Conservation (phyloP, 1,284 basidiomycete genomes). For the Nidula niveotomentosa region DNA sequence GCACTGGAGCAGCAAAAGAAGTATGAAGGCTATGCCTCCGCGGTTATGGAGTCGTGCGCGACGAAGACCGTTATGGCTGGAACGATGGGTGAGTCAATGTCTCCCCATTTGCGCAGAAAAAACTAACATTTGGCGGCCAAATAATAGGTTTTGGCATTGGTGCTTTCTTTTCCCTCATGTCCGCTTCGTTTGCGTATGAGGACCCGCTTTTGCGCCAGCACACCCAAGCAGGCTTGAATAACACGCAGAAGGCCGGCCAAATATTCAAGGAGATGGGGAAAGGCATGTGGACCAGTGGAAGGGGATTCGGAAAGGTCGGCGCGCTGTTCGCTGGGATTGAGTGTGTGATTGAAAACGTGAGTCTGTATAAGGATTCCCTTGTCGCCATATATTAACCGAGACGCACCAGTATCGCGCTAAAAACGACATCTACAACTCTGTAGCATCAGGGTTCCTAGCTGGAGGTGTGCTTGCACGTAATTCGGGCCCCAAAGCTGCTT, state of each 20-base stretch:
- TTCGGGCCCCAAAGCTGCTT: constrained; percentile 79
- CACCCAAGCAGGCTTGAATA: constrained; percentile 57
- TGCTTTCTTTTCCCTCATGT: constrained; percentile 97
- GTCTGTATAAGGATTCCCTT: constrained; percentile 33
- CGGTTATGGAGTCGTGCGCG: constrained; percentile 83
- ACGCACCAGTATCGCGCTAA: constrained; percentile 88
- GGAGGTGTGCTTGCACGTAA: constrained; percentile 85
- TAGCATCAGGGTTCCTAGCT: constrained; percentile 70
- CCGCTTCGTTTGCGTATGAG: constrained; percentile 92
- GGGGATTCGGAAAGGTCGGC: constrained; percentile 94
- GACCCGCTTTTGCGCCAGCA: constrained; percentile 83
- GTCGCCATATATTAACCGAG: neutral
- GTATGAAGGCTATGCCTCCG: constrained; percentile 69
- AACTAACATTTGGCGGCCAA: too few relatives aligned
- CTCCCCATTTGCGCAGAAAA: neutral
- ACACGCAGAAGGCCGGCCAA: constrained; percentile 78
- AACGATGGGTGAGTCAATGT: constrained; percentile 55
- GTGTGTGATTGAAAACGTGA: constrained; percentile 93
- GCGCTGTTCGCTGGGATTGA: constrained; percentile 93
- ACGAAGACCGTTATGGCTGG: constrained; percentile 83
- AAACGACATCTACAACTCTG: constrained; percentile 88
- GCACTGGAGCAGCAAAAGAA: constrained; percentile 70
- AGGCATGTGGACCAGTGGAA: constrained; percentile 89
- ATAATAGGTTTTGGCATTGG: constrained; percentile 84
- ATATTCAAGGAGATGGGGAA: constrained; percentile 95